Conservation (phyloP, 2,329 filamentous ascomycete species). For the Aspergillus candidus region DNA sequence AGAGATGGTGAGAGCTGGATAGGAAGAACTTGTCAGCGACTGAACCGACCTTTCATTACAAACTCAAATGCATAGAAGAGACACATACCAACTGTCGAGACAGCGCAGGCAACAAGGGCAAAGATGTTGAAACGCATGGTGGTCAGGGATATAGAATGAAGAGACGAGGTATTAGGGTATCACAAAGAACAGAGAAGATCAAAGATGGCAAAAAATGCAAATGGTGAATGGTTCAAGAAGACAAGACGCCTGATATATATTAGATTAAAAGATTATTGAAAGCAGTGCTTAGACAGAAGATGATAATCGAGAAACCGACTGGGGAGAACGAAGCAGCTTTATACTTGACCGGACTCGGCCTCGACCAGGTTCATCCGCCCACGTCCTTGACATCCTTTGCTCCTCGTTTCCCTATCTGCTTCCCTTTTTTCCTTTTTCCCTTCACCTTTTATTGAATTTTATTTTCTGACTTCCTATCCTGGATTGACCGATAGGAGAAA, state of each 20-base stretch:
- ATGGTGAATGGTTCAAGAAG: too few relatives aligned
- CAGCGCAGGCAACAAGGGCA: conserved; percentile 23
- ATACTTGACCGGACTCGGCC: conserved; percentile 1
- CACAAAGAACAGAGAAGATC: conserved; percentile 1
- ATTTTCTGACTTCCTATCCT: background rate
- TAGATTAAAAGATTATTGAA: background rate
- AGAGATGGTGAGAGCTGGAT: conserved; percentile 29
- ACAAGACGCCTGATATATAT: background rate
- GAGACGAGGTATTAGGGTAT: conserved; percentile 1
- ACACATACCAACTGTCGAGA: conserved; percentile 24
- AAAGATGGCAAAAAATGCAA: background rate
- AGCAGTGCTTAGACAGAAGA: conserved; percentile 3
- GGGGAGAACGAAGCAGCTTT: conserved; percentile 1
- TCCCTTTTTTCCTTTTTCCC: background rate
- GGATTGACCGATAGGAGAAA: conserved; percentile 7
- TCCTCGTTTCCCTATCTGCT: conserved; percentile 1
- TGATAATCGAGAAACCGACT: background rate
- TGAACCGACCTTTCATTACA: background rate
- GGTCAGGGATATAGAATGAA: conserved; percentile 3
- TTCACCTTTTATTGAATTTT: background rate
- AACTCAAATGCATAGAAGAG: background rate
- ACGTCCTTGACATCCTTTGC: background rate
- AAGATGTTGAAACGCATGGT: conserved; percentile 25
- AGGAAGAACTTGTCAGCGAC: background rate
- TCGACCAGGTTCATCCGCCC: background rate